phyloP scores from a whole-genome alignment of 2,329 filamentous ascomycete genomes.

The Aureobasidium sp. region DNA sequence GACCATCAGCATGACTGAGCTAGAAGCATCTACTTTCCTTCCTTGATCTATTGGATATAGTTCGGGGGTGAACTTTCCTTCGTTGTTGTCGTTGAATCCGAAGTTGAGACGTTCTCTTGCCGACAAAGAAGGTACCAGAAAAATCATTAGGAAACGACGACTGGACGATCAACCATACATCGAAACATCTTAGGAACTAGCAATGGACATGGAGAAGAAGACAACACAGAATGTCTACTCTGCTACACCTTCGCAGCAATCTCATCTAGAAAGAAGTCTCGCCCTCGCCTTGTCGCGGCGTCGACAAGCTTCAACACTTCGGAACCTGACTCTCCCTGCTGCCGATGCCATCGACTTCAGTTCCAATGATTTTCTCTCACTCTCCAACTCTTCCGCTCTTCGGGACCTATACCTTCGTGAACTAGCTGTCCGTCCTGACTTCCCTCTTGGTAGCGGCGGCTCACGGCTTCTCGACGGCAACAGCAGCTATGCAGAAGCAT shows the following conservation, averaged over 20 bases:
- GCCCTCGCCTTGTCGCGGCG: slow-evolving; percentile 29
- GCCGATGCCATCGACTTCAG: slow-evolving; percentile 46
- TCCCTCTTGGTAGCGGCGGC: slow-evolving; percentile 48
- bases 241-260: not conserved
- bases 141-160: not conserved
- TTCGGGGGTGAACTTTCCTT: not conserved
- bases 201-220: not conserved
- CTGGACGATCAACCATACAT: not conserved
- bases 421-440: slow-evolving; percentile 27
- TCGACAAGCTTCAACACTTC: slow-evolving; percentile 36
- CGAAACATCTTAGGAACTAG: not conserved
- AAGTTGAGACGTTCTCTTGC: not conserved
- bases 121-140: not conserved
- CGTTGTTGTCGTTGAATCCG: not conserved
- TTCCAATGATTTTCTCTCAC: slow-evolving; percentile 57
- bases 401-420: slow-evolving; percentile 41
- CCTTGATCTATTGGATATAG: not conserved
- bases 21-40: not conserved
- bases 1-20: not conserved
- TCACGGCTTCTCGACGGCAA: slow-evolving; percentile 60
- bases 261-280: slow-evolving; percentile 20
- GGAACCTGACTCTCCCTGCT: slow-evolving; percentile 39
- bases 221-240: not conserved
- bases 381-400: slow-evolving; percentile 41
- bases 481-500: slow-evolving; percentile 48